A percentile compares a stretch with the other conserved stretches of the same genome.
These are phyloP conservation scores for Tympanopsis confertula DNA, from an alignment of 2,329 filamentous ascomycete genomes.

Conservation along the genomic window DNA sequence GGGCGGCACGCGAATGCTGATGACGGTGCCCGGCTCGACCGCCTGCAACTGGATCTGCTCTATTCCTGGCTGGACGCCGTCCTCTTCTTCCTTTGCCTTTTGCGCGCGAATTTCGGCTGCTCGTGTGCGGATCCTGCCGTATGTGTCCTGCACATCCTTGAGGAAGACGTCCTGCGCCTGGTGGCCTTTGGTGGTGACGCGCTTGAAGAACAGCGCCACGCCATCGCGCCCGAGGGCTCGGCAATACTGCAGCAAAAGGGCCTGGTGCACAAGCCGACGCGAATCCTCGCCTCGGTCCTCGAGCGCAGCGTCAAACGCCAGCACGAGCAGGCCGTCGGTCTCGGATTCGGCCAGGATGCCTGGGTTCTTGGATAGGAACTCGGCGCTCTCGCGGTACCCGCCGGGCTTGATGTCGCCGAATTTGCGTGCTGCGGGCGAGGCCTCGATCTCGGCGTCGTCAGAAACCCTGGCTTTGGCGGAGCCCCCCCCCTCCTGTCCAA, in stretches of 20 bases:
- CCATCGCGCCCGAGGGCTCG: conserved; percentile 78
- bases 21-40: conserved; percentile 83
- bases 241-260: conserved; percentile 86
- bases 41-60: conserved; percentile 98
- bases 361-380: conserved; percentile 71
- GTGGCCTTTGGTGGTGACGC: conserved; percentile 79
- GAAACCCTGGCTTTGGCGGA: conserved; percentile 33
- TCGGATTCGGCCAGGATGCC: conserved; percentile 72
- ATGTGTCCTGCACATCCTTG: conserved; percentile 86
- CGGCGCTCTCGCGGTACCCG: conserved; percentile 62
- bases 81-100: conserved; percentile 34
- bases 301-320: conserved; percentile 82
- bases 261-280: conserved; percentile 84
- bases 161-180: conserved; percentile 83
- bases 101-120: conserved; percentile 57
- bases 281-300: conserved; percentile 66
- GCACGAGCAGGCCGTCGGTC: conserved; percentile 78
- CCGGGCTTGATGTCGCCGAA: conserved; percentile 69
- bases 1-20: conserved; percentile 74
- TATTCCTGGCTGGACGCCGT: conserved; percentile 47
- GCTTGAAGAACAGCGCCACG: conserved; percentile 87
- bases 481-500: conserved; percentile 6
- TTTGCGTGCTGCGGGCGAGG: conserved; percentile 64
- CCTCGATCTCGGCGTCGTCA: conserved; percentile 64
- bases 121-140: conserved; percentile 67